A percentile compares a stretch with the other conserved stretches of the same genome.
phyloP scores from a whole-genome alignment of 495 filamentous ascomycete genomes.

The Aspergillus nidulans region DNA sequence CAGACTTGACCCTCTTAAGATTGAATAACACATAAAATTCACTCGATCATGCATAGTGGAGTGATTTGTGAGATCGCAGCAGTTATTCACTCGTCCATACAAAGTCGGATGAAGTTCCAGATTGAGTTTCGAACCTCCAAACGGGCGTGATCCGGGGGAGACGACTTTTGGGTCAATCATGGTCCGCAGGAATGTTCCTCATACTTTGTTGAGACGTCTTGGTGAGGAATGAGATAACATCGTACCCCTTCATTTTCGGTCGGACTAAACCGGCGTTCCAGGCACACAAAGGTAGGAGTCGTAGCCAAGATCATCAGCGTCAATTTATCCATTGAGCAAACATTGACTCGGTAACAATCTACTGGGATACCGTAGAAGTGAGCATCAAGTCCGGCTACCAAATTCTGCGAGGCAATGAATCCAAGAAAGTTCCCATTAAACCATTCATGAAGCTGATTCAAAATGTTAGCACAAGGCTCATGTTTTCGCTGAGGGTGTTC shows the following conservation, averaged over 20 bases:
- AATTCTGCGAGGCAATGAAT: background rate
- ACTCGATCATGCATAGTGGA: background rate
- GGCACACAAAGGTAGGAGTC: background rate
- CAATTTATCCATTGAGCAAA: background rate
- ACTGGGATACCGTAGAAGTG: background rate
- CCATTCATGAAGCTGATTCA: background rate
- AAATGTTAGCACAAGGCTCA: background rate
- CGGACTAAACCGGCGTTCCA: background rate
- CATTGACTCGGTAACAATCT: background rate
- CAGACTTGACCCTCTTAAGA: background rate
- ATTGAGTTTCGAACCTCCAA: background rate
- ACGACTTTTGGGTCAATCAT: background rate
- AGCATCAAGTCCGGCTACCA: background rate
- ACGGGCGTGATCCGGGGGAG: background rate
- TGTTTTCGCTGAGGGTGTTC: background rate
- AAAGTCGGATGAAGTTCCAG: background rate
- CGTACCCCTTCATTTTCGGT: background rate
- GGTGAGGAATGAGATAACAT: background rate
- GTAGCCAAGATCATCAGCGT: background rate
- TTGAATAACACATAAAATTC: background rate
- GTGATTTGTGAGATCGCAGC: background rate
- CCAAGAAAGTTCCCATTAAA: background rate
- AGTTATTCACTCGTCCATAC: background rate
- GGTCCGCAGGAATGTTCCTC: slow-evolving; percentile 9
- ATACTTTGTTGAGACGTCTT: background rate